These are phyloP conservation scores for Heterobasidion occidentale DNA, from an alignment of 1,284 basidiomycete species.

Conservation along the genomic window DNA sequence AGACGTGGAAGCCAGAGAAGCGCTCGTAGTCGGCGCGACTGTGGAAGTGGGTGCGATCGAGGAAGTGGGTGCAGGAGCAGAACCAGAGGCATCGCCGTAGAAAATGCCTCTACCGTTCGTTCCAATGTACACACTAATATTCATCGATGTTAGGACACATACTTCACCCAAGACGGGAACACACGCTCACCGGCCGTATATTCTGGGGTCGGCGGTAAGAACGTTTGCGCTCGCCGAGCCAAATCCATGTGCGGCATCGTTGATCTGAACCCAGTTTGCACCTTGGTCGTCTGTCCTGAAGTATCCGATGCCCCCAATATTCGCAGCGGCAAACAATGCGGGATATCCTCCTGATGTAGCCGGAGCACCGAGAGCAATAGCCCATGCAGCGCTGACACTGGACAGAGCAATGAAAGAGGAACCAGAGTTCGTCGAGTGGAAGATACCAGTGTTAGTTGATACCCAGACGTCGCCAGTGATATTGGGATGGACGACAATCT, in stretches of 20 bases:
- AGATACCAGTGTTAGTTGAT: slow-evolving; percentile 51
- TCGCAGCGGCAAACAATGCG: slow-evolving; percentile 47
- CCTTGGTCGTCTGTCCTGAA: slow-evolving; percentile 54
- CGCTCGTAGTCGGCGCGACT: neutral
- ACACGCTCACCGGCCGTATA: slow-evolving; percentile 40
- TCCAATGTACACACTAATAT: slow-evolving; percentile 48
- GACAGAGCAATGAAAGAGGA: slow-evolving; percentile 40
- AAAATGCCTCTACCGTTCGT: slow-evolving; percentile 62
- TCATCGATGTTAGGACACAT: too few species aligned
- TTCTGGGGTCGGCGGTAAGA: slow-evolving; percentile 44
- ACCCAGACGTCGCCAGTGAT: slow-evolving; percentile 53
- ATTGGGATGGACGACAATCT: slow-evolving; percentile 45
- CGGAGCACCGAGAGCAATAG: slow-evolving; percentile 50
- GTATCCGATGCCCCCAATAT: slow-evolving; percentile 41
- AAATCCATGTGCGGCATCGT: slow-evolving; percentile 54
- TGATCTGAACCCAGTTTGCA: slow-evolving; percentile 52
- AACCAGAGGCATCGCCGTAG: slow-evolving; percentile 40
- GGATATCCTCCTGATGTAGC: slow-evolving; percentile 42
- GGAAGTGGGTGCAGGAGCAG: slow-evolving; percentile 28
- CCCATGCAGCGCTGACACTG: slow-evolving; percentile 45
- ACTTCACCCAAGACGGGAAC: neutral
- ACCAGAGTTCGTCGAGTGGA: slow-evolving; percentile 51
- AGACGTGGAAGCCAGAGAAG: neutral
- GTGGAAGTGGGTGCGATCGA: slow-evolving; percentile 8
- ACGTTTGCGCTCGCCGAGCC: slow-evolving; percentile 40